Evolutionary conservation across 2,329 filamentous ascomycete species (phyloP), one percentile per base, ranked within the genome.

Genomic region (Hypoxylon sp.): DNA sequence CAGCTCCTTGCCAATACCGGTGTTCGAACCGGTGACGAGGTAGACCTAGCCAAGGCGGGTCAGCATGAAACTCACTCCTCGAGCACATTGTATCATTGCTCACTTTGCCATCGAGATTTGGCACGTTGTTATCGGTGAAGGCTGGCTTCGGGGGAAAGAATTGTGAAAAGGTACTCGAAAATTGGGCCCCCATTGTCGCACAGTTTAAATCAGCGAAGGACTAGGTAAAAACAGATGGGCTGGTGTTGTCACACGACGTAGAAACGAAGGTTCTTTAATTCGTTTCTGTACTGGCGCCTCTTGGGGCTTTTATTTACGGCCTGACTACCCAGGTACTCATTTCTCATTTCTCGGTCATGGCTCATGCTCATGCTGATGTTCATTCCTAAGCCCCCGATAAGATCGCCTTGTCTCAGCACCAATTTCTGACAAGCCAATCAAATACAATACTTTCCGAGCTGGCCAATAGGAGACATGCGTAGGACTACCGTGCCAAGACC

Each of bases 1-100:
- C 0, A 81, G 67, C 32, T 79, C 76, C 52, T 77, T 74, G 55
- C 80, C 80, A 2, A 81, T 68, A 1, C 80, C 80, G 28, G 74
- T 73, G 37, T 65, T 70, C 1, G 65, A 53, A n/a, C 68, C 68
- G 8, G 68, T 68, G 1, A 70, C 59, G 22, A 54, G 72, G 30
- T 68, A 67, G 19, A 62, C 64, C 57, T 67, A 15, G 19, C n/a
- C 11, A 13, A 13, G 32, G 5, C 7, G 37, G 26, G 41, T 62
- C 1, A 64, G 53, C 11, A 50, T 30, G 2, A 8, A 6, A 3
- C 32, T 15, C 10, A 6, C 2, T 2, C 7, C 5, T n/a, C 7
- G 49, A 28, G 2, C 6, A 7, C 1, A 17, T 13, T 30, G 19
- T n/a, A n/a, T 28, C 22, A 8, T 15, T 4, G 48, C 58, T 54